Evolutionary conservation across 345 rosid genomes (phyloP).

Genomic region (Hibiscus mutabilis): DNA sequence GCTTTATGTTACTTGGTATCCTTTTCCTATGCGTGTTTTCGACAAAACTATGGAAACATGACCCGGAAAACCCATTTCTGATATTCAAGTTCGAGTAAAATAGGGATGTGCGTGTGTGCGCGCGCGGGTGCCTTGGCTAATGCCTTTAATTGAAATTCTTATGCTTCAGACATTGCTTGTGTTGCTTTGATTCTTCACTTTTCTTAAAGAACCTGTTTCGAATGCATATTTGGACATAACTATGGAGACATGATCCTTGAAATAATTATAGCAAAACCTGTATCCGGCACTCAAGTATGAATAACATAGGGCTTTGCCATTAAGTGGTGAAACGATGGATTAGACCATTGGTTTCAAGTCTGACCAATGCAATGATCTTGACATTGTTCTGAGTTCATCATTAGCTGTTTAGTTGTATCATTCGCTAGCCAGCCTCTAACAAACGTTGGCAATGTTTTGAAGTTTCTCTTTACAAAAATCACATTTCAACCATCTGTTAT

Average conservation of each 20-base stretch:
- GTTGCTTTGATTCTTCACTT: neutral
- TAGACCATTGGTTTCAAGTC: neutral
- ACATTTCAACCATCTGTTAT: neutral
- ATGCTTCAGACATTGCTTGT: neutral
- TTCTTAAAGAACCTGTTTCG: neutral
- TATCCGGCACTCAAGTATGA: neutral
- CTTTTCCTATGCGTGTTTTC: no score
- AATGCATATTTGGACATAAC: neutral
- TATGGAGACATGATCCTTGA: no score
- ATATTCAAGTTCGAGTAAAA: no score
- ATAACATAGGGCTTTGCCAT: conserved; percentile 7
- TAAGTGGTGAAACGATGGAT: neutral
- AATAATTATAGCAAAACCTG: neutral
- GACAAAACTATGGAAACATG: no score
- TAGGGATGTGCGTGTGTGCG: no score
- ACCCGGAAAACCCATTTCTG: no score
- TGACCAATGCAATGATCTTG: neutral
- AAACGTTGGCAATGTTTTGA: conserved; percentile 5
- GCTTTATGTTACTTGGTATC: neutral
- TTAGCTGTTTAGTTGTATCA: neutral
- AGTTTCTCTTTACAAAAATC: conserved; percentile 10
- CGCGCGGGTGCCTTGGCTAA: no score
- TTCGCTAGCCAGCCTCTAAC: neutral
- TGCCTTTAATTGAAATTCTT: no score
- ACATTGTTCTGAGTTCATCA: neutral